Percentiles rank a stretch among this genome's conserved stretches.
Conservation (phyloP, 2,329 filamentous ascomycete species). For the Byssochlamys sp. region DNA sequence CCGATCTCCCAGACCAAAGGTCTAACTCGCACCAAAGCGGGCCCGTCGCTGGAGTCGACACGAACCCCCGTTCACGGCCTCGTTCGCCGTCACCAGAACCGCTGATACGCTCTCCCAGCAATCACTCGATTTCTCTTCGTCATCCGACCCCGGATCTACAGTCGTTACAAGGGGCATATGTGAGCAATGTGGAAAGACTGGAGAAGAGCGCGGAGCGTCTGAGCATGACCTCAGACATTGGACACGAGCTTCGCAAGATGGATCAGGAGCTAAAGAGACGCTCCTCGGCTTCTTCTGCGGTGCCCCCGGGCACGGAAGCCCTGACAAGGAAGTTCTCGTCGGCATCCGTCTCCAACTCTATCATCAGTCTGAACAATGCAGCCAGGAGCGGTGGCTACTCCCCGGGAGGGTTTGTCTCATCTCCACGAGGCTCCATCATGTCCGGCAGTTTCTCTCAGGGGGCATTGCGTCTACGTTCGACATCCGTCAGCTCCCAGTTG, state of each 20-base stretch:
- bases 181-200: conserved; percentile 41
- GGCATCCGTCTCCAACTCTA: conserved; percentile 35
- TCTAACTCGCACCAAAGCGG: neutral
- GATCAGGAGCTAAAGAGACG: conserved; percentile 36
- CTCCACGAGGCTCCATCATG: conserved; percentile 33
- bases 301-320: conserved; percentile 3
- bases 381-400: conserved; percentile 34
- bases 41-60: neutral
- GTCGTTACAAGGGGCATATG: conserved; percentile 41
- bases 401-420: conserved; percentile 27
- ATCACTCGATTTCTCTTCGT: conserved; percentile 34
- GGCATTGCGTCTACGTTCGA: conserved; percentile 25
- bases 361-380: conserved; percentile 24
- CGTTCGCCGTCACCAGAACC: conserved; percentile 18
- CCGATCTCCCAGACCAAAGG: conserved; percentile 13
- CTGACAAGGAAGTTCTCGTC: conserved; percentile 22
- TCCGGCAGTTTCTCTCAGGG: conserved; percentile 22
- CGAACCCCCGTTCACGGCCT: conserved; percentile 1
- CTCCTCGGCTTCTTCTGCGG: conserved; percentile 22
- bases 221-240: conserved; percentile 39
- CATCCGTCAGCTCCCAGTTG: conserved; percentile 28
- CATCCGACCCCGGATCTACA: conserved; percentile 43
- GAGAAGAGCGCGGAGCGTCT: conserved; percentile 41
- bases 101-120: conserved; percentile 30
- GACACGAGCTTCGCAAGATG: conserved; percentile 37